Base-by-base conservation (phyloP, 164 flowering plant genomes). In the Pachysandra terminalis region DNA sequence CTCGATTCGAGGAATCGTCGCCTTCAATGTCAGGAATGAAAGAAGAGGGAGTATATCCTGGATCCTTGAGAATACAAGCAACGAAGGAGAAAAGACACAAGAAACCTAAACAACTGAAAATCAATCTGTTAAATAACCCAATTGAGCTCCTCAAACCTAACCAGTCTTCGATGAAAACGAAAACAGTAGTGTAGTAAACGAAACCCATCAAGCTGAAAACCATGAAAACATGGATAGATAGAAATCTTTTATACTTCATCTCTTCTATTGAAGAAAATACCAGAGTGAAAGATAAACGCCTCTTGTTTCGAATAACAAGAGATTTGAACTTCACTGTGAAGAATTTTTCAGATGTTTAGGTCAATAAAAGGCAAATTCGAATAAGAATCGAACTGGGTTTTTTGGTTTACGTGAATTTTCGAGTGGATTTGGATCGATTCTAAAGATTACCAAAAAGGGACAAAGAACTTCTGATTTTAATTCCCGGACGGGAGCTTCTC, bases 21-120 rank as follows among this genome's bases (percentile, higher is more conserved):
- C 73, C 73, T 75, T 85, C 96, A 68, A 85, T 74, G 71, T 90
- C 92, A 55, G 90, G 88, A 17, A 74, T 66, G 55, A 80, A 87
- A 3, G 75, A 61, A 68, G 90, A 64, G 6, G 92, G 90, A 41
- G 85, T 81, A 22, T 65, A 65, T 22, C 92, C 90, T 41, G 90
- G 90, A 63, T 86, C 90, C 9, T 75, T 70, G 21, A 79, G 61
- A 73, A 86, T 84, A 57, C 87, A 80, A 19, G 78, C 72, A 17
- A 72, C 57, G 72, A 86, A 83, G 37, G 90, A 80, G 78, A 85
- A 73, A 25, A 82, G 55, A 53, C 81, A 81, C 41, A 84, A 71
- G 64, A 71, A 71, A 5, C 71, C 80, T 52, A 85, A 62, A 27
- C 66, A 74, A 56, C 76, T 78, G 81, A 84, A 87, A 76, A 83